These are phyloP conservation scores for Parachlorella kessleri DNA, from an alignment of 139 green algal genomes.

Conservation along the genomic window DNA sequence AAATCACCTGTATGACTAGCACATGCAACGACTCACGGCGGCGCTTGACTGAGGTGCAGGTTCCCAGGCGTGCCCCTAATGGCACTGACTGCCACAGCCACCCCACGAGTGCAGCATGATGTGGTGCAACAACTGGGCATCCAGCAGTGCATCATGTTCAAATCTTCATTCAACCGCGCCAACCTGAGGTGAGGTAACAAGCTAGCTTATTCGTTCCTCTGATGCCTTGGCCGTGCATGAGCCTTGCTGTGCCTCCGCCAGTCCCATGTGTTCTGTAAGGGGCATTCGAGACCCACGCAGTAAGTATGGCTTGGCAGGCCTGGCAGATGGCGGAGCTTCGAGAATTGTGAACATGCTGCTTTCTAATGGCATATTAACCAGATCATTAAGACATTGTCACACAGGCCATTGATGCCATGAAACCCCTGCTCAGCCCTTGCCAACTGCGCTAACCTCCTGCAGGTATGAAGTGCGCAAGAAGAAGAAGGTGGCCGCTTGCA, in stretches of 20 bases:
- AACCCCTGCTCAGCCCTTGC: not conserved
- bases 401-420: not conserved
- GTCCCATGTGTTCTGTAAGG: too few relatives aligned
- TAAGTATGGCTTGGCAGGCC: too few relatives aligned
- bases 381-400: too few relatives aligned
- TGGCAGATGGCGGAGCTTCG: too few relatives aligned
- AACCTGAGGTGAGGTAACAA: conserved; percentile 85
- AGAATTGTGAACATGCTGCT: too few relatives aligned
- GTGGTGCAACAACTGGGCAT: conserved; percentile 61
- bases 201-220: too few relatives aligned
- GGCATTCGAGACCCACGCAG: too few relatives aligned
- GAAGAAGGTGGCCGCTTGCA: conserved; percentile 58
- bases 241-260: too few relatives aligned
- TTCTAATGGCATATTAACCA: too few relatives aligned
- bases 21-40: too few relatives aligned
- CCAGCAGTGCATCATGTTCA: conserved; percentile 74
- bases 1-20: too few relatives aligned
- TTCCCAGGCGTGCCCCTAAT: conserved; percentile 78
- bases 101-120: conserved; percentile 76
- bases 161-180: conserved; percentile 91
- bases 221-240: too few relatives aligned
- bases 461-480: conserved; percentile 88
- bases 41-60: conserved; percentile 26
- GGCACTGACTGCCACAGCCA: conserved; percentile 90
- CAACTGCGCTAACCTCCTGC: conserved; percentile 3